Percentiles rank a stretch among this genome's conserved stretches.
Evolutionary conservation across 2,329 filamentous ascomycete species (phyloP).

Genomic region (Periconia sp.): DNA sequence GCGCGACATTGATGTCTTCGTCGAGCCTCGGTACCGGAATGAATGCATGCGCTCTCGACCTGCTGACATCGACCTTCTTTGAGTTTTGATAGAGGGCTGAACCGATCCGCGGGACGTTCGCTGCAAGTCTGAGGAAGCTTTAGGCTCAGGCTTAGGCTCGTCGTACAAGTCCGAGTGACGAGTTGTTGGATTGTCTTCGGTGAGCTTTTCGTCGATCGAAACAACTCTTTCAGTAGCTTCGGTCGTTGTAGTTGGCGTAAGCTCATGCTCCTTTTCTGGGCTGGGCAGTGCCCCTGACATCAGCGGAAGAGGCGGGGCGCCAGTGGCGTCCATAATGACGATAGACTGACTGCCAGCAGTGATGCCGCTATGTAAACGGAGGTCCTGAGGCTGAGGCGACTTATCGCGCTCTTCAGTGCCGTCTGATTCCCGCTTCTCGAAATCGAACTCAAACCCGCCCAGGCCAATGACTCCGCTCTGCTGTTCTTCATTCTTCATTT

Average conservation of each 20-base stretch:
- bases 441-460: conserved; percentile 44
- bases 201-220: conserved; percentile 25
- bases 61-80: conserved; percentile 38
- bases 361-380: conserved; percentile 61
- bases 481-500: conserved; percentile 47
- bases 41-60: conserved; percentile 40
- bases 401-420: conserved; percentile 15
- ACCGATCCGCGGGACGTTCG: conserved; percentile 24
- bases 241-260: conserved; percentile 1
- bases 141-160: conserved; percentile 12
- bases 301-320: conserved; percentile 59
- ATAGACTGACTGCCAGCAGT: conserved; percentile 89
- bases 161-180: conserved; percentile 29
- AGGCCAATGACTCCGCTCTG: conserved; percentile 25
- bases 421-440: conserved; percentile 28
- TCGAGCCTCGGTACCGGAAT: conserved; percentile 41
- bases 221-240: conserved; percentile 14
- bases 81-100: conserved; percentile 24
- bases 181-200: conserved; percentile 15
- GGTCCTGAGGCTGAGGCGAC: conserved; percentile 22
- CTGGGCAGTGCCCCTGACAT: conserved; percentile 59
- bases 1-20: conserved; percentile 32
- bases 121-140: conserved; percentile 17
- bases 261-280: conserved; percentile 14
- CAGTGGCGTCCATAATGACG: conserved; percentile 78